Evolutionary conservation across 768 basidiomycete species (phyloP), one percentile per base, ranked within the genome.

Genomic region (Lyophyllum decastes): DNA sequence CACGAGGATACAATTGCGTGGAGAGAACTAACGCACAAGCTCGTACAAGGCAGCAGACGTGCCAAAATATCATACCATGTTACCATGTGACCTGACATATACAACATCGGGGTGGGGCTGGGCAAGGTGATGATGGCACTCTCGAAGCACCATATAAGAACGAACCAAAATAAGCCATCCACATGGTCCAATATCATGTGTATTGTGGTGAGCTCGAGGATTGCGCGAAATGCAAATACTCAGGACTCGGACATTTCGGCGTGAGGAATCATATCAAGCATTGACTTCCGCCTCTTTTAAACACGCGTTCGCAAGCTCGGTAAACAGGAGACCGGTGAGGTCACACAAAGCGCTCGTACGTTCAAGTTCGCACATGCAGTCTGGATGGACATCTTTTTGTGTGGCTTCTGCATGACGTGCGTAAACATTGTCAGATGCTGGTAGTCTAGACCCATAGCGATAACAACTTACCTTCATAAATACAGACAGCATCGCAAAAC

Each of bases 121-220:
- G 34, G 27, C 26, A 25, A 48, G 47, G 47, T 19, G 21, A 17
- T 49, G 49, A 50, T 10, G 21, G 33, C 1, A n/a, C 17, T 22
- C 19, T 48, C 38, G 57, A 30, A 40, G 34, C 21, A 40, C 49
- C 58, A 59, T 52, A 59, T 58, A 53, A 43, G 34, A 49, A 50
- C 54, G 51, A 52, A 25, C 24, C 43, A 52, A 41, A 17, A 17
- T 22, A 49, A 40, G 8, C 30, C 17, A 27, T 54, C 50, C 61
- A 57, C 61, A 52, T 62, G 61, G 50, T 19, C 12, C 26, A 33
- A 47, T 45, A 57, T 46, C 53, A 58, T 55, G 21, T 45, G 27
- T 54, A 27, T 21, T 17, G 22, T 27, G 21, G 10, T 2, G 26
- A 2, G 8, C 4, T 52, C 14, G 22, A 26, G 40, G 22, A 41